These are phyloP conservation scores for Solanum piurae DNA, from an alignment of 257 asterid genomes.

Conservation along the genomic window DNA sequence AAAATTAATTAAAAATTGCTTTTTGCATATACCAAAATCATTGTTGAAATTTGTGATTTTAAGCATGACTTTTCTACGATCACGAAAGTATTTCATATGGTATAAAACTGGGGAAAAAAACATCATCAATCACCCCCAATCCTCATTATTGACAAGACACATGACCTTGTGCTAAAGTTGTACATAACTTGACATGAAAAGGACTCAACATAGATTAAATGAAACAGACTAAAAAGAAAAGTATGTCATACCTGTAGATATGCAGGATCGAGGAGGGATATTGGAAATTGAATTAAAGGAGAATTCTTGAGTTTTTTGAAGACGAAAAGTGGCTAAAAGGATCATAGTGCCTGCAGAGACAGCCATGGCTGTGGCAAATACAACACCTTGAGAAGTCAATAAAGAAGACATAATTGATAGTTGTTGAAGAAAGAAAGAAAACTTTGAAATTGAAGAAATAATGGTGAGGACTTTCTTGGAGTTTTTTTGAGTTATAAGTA, in stretches of 20 bases:
- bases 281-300: conserved; percentile 6
- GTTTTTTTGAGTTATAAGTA: neutral
- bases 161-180: neutral
- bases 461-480: neutral
- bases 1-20: neutral
- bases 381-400: conserved; percentile 54
- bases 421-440: neutral
- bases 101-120: no score
- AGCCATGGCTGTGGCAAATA: conserved; percentile 82
- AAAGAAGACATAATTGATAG: conserved; percentile 14
- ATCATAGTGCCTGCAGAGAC: conserved; percentile 67
- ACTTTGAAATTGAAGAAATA: neutral
- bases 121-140: neutral
- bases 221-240: neutral
- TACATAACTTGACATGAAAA: neutral
- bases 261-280: conserved; percentile 31
- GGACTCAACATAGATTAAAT: neutral
- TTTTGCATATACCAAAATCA: neutral
- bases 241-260: conserved; percentile 26
- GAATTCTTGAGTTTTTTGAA: conserved; percentile 34
- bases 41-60: neutral
- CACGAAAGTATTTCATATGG: no score
- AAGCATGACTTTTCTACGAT: rapidly evolving
- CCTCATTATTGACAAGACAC: neutral
- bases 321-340: conserved; percentile 48